These are phyloP conservation scores for Periconia sp. DNA, from an alignment of 2,329 filamentous ascomycete species.

Conservation along the genomic window DNA sequence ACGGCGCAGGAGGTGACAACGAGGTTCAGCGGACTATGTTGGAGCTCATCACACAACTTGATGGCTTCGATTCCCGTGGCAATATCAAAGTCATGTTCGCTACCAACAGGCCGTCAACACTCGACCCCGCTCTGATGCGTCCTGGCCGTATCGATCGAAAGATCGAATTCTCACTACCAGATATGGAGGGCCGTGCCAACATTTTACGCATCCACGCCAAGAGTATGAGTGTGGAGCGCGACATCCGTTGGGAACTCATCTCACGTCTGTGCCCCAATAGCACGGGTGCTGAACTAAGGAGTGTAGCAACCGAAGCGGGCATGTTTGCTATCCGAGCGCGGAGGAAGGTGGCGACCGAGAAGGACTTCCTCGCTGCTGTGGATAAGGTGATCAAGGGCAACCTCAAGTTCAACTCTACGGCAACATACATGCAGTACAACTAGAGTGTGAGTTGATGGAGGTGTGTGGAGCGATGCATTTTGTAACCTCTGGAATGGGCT, in stretches of 20 bases:
- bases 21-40: slow-evolving; percentile 98
- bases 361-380: slow-evolving; percentile 96
- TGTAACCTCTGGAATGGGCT: background rate
- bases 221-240: slow-evolving; percentile 98
- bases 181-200: slow-evolving; percentile 96
- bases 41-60: slow-evolving; percentile 94
- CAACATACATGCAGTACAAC: slow-evolving; percentile 99
- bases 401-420: slow-evolving; percentile 98
- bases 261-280: slow-evolving; percentile 96
- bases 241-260: slow-evolving; percentile 99
- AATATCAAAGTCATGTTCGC: slow-evolving; percentile 99
- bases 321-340: slow-evolving; percentile 97
- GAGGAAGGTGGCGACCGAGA: slow-evolving; percentile 97
- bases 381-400: slow-evolving; percentile 99
- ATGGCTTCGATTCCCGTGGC: slow-evolving; percentile 93
- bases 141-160: slow-evolving; percentile 97
- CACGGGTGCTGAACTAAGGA: slow-evolving; percentile 92
- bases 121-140: slow-evolving; percentile 96
- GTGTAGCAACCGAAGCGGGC: slow-evolving; percentile 95
- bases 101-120: slow-evolving; percentile 92
- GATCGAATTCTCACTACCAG: slow-evolving; percentile 97
- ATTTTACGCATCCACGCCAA: slow-evolving; percentile 98
- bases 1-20: slow-evolving; percentile 95
- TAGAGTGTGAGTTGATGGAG: slow-evolving; percentile 54
- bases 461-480: background rate